Base-by-base conservation (phyloP, 768 basidiomycete genomes). In the Mrakia blollopis region DNA sequence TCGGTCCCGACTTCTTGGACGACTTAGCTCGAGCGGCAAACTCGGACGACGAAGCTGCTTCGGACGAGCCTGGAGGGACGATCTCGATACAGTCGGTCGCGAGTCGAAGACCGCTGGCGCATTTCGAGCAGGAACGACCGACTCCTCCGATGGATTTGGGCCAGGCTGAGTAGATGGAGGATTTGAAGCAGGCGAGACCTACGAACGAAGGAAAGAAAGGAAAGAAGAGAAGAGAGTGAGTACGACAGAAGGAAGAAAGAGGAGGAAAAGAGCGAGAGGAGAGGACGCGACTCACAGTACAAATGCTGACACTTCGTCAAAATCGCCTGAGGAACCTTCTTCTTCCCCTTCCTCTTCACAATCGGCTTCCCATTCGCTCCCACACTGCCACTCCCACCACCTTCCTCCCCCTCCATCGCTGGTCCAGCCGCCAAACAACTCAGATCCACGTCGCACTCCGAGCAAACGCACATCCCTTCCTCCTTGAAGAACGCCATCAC, bases 301-400 rank as follows among this genome's bases (percentile, higher is more conserved):
- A 98, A 87, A 83, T 99, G 97, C 81, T 94, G 92, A 83, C 97
- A 99, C 78, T 91, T 89, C 18, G 97, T 97, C 81, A 99, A 84
- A 72, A 98, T 85, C 0, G 91, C 89, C 35, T 87, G 79, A 28
- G 67, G 50, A 10, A 54, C 18, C 37, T 65, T 65, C 67, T 79
- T 52, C 65, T 78, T 67, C 67, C 81, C 54, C 32, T 78, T 75
- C 78, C 63, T 74, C 65, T 75, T 81, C 80, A 61, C 69, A 8
- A 16, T 84, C 21, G 86, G 83, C 10, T 87, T 83, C 2, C 86
- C 85, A 54, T 89, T 81, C 37, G 83, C 84, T 62, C 44, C 44
- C 44, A n/a, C n/a, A n/a, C n/a, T n/a, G 44, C 10, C 44, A 14
- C 44, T 44, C 44, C 44, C 44, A n/a, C n/a, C n/a, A n/a, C n/a